Percentiles rank a stretch among this genome's conserved stretches.
These are phyloP conservation scores for Oryza rufipogon DNA, from an alignment of 176 grass and related monocot genomes.

Conservation along the genomic window DNA sequence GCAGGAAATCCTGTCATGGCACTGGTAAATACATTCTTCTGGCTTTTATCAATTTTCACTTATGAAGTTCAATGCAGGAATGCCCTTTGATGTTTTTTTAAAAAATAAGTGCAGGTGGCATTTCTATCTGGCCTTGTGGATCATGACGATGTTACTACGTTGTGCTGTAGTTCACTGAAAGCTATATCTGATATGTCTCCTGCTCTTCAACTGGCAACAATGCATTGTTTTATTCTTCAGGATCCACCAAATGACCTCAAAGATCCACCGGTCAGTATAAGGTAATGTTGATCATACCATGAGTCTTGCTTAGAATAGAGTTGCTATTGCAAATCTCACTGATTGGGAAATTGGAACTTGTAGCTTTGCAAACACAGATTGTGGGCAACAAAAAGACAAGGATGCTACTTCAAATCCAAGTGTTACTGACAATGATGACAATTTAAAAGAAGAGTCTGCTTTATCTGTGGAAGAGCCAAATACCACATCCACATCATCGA, in stretches of 20 bases:
- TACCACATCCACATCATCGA: slow-evolving; percentile 17
- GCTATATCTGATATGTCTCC: slow-evolving; percentile 67
- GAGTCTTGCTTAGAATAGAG: background rate
- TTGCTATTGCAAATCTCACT: slow-evolving; percentile 22
- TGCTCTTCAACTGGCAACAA: slow-evolving; percentile 60
- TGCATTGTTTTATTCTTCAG: slow-evolving; percentile 77
- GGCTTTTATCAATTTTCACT: background rate
- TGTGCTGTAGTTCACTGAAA: slow-evolving; percentile 62
- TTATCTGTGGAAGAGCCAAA: slow-evolving; percentile 28
- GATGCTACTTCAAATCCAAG: slow-evolving; percentile 28
- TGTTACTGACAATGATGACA: slow-evolving; percentile 29
- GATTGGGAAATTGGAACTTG: slow-evolving; percentile 31
- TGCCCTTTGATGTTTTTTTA: background rate
- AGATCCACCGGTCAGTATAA: slow-evolving; percentile 26
- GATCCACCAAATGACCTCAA: slow-evolving; percentile 61
- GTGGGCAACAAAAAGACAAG: slow-evolving; percentile 31
- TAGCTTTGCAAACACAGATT: slow-evolving; percentile 44
- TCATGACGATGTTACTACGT: slow-evolving; percentile 49
- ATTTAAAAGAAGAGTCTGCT: slow-evolving; percentile 15
- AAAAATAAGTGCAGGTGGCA: slow-evolving; percentile 57
- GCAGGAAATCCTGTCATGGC: slow-evolving; percentile 82
- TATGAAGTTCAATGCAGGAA: background rate
- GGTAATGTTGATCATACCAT: slow-evolving; percentile 34
- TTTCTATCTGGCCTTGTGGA: slow-evolving; percentile 72
- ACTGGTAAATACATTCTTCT: slow-evolving; percentile 46